Conservation (phyloP, 2,329 filamentous ascomycete genomes). For the Berkeleyomyces basicola region DNA sequence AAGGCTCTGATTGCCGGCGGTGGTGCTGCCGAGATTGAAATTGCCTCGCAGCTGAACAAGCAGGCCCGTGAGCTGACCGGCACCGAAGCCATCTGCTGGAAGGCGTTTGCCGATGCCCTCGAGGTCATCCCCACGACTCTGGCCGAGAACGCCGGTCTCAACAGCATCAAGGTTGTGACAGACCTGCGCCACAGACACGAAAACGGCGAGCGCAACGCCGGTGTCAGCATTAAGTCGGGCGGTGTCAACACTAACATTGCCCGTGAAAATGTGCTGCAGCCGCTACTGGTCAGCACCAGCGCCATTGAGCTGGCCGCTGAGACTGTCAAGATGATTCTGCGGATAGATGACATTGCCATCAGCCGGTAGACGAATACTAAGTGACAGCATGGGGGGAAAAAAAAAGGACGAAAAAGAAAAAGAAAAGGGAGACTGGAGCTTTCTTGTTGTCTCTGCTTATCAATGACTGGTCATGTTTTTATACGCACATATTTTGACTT, state of each 20-base stretch:
- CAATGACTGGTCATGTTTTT: no score
- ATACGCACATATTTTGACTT: not conserved
- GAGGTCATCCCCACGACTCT: conserved; percentile 94
- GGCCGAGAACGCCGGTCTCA: conserved; percentile 91
- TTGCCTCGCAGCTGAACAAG: conserved; percentile 70
- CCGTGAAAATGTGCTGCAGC: conserved; percentile 93
- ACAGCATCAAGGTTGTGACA: conserved; percentile 97
- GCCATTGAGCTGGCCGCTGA: conserved; percentile 93
- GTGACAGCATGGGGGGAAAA: not conserved
- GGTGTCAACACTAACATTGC: conserved; percentile 95
- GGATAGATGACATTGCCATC: conserved; percentile 50
- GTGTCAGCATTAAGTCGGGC: conserved; percentile 94
- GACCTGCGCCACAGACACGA: conserved; percentile 89
- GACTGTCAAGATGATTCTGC: conserved; percentile 87
- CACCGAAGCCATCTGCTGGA: conserved; percentile 96
- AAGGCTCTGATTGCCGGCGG: conserved; percentile 96
- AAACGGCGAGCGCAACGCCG: conserved; percentile 86
- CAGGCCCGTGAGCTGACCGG: conserved; percentile 70
- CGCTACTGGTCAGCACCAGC: conserved; percentile 88
- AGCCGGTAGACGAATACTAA: conserved; percentile 30
- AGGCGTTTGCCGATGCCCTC: conserved; percentile 93
- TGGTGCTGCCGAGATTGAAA: conserved; percentile 91
- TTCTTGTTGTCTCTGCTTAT: no score
- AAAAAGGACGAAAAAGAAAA: not conserved
- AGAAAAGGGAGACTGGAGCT: not conserved